Conservation (phyloP, 2,329 filamentous ascomycete genomes). For the Exophiala alcalophila region DNA sequence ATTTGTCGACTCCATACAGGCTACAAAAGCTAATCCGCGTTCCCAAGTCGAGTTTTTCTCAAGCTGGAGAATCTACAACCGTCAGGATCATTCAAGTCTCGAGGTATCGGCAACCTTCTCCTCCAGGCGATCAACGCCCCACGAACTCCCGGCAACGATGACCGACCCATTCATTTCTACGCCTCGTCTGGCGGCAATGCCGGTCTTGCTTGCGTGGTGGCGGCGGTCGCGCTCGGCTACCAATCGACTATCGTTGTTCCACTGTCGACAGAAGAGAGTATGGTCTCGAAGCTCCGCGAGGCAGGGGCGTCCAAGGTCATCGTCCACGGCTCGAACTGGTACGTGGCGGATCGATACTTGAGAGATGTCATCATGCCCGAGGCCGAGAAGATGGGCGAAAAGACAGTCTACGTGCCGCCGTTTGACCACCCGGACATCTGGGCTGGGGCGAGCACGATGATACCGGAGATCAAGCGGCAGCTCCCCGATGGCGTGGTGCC, state of each 20-base stretch:
- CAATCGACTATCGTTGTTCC: conserved; percentile 76
- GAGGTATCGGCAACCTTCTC: conserved; percentile 38
- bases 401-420: conserved; percentile 49
- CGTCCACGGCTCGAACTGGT: conserved; percentile 65
- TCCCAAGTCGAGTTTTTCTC: conserved; percentile 66
- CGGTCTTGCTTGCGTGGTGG: conserved; percentile 74
- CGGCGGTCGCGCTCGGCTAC: conserved; percentile 61
- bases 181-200: conserved; percentile 80
- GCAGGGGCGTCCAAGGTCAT: conserved; percentile 66
- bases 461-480: conserved; percentile 44
- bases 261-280: conserved; percentile 60
- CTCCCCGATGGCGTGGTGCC: conserved; percentile 46
- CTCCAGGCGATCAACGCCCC: conserved; percentile 66
- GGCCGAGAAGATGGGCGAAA: conserved; percentile 32
- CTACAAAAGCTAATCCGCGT: no score
- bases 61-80: conserved; percentile 85
- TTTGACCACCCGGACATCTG: conserved; percentile 47
- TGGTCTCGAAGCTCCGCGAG: conserved; percentile 67
- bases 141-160: conserved; percentile 42
- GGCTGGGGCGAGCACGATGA: conserved; percentile 45
- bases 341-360: conserved; percentile 66
- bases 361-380: conserved; percentile 47
- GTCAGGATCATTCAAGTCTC: conserved; percentile 79
- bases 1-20: background rate
- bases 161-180: conserved; percentile 65